Conservation (phyloP, 306 rosid species). For the Quercus variabilis region DNA sequence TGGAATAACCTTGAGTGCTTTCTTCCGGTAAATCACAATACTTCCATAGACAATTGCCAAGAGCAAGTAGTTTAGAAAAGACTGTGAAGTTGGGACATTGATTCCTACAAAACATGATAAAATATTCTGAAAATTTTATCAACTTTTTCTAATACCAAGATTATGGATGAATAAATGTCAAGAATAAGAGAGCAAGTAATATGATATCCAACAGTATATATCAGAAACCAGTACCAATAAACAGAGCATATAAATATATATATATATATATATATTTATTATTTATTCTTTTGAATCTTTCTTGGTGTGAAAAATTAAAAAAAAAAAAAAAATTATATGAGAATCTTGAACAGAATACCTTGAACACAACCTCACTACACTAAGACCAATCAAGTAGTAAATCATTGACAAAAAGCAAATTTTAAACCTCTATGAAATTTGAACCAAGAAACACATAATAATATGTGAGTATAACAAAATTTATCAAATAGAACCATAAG, state of each 20-base stretch:
- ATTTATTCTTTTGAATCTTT: not conserved
- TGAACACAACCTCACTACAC: not conserved
- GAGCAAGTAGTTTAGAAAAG: conserved; percentile 78
- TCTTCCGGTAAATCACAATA: conserved; percentile 46
- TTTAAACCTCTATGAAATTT: not conserved
- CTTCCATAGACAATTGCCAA: conserved; percentile 72
- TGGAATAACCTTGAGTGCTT: conserved; percentile 70
- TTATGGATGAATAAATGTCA: not conserved
- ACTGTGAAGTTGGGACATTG: conserved; percentile 86
- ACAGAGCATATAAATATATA: not conserved
- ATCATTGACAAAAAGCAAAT: not conserved
- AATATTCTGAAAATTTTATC: conserved; percentile 2
- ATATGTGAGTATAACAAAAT: not conserved
- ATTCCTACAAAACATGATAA: conserved; percentile 49
- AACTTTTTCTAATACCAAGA: not conserved
- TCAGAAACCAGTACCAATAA: not conserved
- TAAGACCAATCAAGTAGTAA: not conserved
- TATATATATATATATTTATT: not conserved
- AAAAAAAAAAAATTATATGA: not conserved
- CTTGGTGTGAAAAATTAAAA: not conserved
- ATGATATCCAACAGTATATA: not conserved
- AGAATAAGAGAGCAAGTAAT: not conserved
- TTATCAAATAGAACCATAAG: not conserved
- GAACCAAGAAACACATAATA: not conserved
- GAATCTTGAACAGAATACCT: not conserved